phyloP scores from a whole-genome alignment of 2,329 filamentous ascomycete genomes.

The Mollisia scopiformis region DNA sequence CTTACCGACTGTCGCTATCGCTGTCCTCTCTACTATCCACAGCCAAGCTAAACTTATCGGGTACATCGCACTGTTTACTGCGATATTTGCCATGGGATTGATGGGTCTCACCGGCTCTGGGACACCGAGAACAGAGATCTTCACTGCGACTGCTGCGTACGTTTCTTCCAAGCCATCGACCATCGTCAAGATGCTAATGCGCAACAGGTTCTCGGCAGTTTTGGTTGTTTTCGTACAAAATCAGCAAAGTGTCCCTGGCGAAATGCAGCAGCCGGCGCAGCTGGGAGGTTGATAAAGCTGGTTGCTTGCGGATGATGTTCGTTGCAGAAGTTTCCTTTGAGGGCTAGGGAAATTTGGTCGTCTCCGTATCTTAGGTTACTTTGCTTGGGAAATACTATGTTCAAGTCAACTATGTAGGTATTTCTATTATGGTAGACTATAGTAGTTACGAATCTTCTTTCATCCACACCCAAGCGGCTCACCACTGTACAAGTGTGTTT shows the following conservation, averaged over 20 bases:
- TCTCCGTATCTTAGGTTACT: no score
- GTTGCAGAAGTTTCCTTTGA: no score
- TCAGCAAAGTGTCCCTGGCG: neutral
- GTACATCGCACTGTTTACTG: constrained; percentile 22
- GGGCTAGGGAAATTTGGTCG: no score
- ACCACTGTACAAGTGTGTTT: no score
- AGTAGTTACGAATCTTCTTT: no score
- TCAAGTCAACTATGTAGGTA: no score
- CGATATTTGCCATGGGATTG: constrained; percentile 23
- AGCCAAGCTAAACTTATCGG: constrained; percentile 10
- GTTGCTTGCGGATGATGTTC: no score
- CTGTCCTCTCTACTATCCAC: constrained; percentile 20
- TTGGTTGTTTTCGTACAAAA: constrained; percentile 28
- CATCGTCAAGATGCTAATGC: neutral
- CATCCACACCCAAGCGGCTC: no score
- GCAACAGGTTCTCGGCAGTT: constrained; percentile 23
- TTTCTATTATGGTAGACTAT: no score
- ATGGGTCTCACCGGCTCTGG: constrained; percentile 12
- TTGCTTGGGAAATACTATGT: no score
- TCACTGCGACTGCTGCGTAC: constrained; percentile 31
- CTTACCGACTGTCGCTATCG: constrained; percentile 23
- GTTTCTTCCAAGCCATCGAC: neutral
- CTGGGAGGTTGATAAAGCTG: no score
- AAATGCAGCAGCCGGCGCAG: no score
- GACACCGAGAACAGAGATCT: constrained; percentile 26